Percentiles rank a stretch among this genome's conserved stretches.
Conservation (phyloP, 495 filamentous ascomycete species). For the Aspergillus bertholletiae region DNA sequence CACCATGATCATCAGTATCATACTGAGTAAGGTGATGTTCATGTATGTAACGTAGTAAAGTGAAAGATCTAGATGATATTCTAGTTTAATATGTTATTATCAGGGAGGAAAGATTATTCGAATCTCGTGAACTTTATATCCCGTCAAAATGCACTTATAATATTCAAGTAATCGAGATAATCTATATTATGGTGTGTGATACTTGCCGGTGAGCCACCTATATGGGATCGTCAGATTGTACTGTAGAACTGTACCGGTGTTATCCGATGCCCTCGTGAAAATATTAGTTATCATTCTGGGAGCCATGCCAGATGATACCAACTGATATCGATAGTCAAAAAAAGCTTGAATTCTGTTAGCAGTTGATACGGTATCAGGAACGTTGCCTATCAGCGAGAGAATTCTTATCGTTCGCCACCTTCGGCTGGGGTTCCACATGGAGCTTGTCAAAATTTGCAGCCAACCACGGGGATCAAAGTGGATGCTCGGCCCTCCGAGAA, state of each 20-base stretch:
- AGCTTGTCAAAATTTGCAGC: constrained; percentile 1
- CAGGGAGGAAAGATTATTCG: too few species aligned
- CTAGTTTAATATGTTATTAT: too few species aligned
- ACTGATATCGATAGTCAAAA: not conserved
- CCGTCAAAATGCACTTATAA: not conserved
- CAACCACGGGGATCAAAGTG: not conserved
- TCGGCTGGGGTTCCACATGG: too few species aligned
- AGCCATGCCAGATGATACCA: too few species aligned
- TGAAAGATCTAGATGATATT: not conserved
- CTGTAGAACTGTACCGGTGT: not conserved
- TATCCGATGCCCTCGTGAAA: not conserved
- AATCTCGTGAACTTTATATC: too few species aligned
- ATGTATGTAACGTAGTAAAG: not conserved
- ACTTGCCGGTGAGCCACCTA: not conserved
- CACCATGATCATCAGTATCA: not conserved
- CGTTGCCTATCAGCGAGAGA: too few species aligned
- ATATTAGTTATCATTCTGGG: not conserved
- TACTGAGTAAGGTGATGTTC: not conserved
- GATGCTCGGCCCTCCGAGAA: constrained; percentile 3
- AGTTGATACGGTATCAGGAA: too few species aligned
- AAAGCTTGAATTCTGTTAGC: too few species aligned
- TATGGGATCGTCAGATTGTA: not conserved
- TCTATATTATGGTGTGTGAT: not conserved
- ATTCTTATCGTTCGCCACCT: too few species aligned
- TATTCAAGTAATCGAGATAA: not conserved